Evolutionary conservation across 345 rosid species (phyloP).

Genomic region (Citropsis articulata): DNA sequence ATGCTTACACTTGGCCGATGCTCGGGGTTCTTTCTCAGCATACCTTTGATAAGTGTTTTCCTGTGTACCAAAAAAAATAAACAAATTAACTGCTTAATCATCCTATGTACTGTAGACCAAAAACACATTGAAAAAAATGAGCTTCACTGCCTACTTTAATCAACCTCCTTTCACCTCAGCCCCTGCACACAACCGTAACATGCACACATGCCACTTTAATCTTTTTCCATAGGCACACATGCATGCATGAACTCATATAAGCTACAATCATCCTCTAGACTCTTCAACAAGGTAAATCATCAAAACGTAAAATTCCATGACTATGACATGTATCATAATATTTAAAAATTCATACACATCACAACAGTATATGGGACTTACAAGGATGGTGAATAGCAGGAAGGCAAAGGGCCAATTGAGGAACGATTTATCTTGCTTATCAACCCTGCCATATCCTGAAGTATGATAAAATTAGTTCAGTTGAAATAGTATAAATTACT

Average conservation of each 20-base stretch:
- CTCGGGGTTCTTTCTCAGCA: constrained; percentile 96
- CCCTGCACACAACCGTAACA: too few species aligned
- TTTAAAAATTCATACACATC: constrained; percentile 9
- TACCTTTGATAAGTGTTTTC: constrained; percentile 85
- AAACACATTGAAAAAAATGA: neutral
- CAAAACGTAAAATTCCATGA: neutral
- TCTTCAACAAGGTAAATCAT: constrained; percentile 2
- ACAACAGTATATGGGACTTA: constrained; percentile 37
- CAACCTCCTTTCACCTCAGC: too few species aligned
- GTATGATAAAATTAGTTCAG: constrained; percentile 17
- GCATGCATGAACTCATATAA: neutral
- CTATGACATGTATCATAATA: neutral
- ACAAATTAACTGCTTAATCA: constrained; percentile 21
- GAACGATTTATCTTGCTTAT: constrained; percentile 99
- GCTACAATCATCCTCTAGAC: neutral
- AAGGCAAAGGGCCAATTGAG: constrained; percentile 89
- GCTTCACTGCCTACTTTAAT: neutral
- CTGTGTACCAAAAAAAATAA: constrained; percentile 37
- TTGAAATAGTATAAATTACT: neutral
- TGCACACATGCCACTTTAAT: neutral
- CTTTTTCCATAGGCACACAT: neutral
- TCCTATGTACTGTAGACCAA: neutral
- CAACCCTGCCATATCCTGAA: constrained; percentile 98
- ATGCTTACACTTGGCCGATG: constrained; percentile 89
- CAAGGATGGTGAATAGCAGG: constrained; percentile 93